Conservation (phyloP, 306 rosid species). For the Castanospermum australe region DNA sequence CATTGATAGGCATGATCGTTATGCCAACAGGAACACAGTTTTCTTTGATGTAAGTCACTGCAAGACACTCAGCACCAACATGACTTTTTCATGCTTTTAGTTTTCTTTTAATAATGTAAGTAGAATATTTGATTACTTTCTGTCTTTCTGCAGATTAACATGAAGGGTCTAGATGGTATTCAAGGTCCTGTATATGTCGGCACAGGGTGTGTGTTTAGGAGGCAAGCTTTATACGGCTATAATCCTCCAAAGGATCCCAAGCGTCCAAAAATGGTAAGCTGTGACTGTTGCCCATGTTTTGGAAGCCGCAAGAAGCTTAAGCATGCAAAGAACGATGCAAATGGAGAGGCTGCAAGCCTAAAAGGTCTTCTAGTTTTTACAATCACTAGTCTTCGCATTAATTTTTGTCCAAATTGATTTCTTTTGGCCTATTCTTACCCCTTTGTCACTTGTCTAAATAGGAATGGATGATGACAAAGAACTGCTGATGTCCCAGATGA, state of each 20-base stretch:
- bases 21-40: slow-evolving; percentile 29
- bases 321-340: slow-evolving; percentile 49
- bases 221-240: slow-evolving; percentile 82
- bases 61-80: not conserved
- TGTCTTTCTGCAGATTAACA: slow-evolving; percentile 57
- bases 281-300: slow-evolving; percentile 73
- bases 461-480: slow-evolving; percentile 66
- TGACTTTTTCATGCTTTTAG: not conserved
- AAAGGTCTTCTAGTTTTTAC: slow-evolving; percentile 37
- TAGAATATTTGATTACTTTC: not conserved
- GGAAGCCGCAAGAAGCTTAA: slow-evolving; percentile 66
- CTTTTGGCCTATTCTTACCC: too few species aligned
- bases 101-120: not conserved
- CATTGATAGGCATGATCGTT: slow-evolving; percentile 26
- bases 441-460: not conserved
- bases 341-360: slow-evolving; percentile 52
- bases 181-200: slow-evolving; percentile 86
- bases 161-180: slow-evolving; percentile 83
- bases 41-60: slow-evolving; percentile 26
- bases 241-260: slow-evolving; percentile 74
- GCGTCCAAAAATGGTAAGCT: slow-evolving; percentile 82
- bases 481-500: slow-evolving; percentile 73
- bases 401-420: not conserved
- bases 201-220: slow-evolving; percentile 73
- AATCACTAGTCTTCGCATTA: not conserved